Evolutionary conservation across 106 monocot species (phyloP).

Genomic region (Platanthera zijinensis): DNA sequence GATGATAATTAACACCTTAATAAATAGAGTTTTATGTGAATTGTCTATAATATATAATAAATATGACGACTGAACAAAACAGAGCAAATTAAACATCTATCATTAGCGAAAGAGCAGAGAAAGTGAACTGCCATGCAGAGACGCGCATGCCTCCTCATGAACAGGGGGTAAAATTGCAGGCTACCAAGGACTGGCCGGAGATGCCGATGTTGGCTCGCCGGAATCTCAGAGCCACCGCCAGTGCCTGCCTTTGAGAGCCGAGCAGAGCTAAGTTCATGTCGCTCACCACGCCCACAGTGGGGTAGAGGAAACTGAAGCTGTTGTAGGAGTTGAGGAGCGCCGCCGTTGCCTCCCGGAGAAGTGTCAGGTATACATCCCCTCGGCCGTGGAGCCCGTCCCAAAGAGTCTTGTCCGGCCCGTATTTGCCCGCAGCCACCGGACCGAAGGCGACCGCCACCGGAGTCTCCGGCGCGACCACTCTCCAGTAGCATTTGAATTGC

Average conservation of each 20-base stretch:
- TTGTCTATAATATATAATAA: too few species aligned
- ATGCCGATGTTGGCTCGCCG: constrained; percentile 36
- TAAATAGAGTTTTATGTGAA: too few species aligned
- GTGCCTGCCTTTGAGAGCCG: constrained; percentile 25
- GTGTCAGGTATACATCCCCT: constrained; percentile 41
- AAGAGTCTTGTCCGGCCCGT: constrained; percentile 47
- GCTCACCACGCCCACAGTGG: constrained; percentile 25
- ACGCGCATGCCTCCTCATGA: constrained; percentile 1
- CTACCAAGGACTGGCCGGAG: background rate
- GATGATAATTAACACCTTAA: too few species aligned
- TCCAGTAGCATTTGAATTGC: constrained; percentile 57
- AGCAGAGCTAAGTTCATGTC: constrained; percentile 44
- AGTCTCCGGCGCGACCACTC: constrained; percentile 39
- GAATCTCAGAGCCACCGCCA: constrained; percentile 29
- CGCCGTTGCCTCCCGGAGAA: constrained; percentile 45
- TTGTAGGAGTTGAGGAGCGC: constrained; percentile 60
- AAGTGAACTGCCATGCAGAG: too few species aligned
- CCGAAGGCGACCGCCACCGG: constrained; percentile 49
- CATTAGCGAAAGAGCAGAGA: too few species aligned
- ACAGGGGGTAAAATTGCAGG: constrained; percentile 44
- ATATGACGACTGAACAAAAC: too few species aligned
- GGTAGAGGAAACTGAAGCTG: constrained; percentile 29
- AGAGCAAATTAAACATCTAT: too few species aligned
- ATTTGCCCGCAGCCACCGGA: constrained; percentile 31
- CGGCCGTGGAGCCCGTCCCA: constrained; percentile 40